phyloP scores from a whole-genome alignment of 2,329 filamentous ascomycete species.

The Stachybotrys elegans region DNA sequence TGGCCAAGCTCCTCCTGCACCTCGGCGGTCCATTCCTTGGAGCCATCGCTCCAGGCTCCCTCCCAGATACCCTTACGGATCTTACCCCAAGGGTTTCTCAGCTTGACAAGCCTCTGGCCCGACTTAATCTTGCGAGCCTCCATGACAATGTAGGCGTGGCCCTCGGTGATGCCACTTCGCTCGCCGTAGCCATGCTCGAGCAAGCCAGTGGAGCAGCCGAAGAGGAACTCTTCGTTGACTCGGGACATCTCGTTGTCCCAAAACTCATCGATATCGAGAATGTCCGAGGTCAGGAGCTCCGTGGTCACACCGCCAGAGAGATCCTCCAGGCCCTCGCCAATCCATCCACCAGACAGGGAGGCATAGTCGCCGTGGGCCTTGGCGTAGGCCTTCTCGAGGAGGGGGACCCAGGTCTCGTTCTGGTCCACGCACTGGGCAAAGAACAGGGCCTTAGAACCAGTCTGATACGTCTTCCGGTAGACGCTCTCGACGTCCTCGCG shows the following conservation, averaged over 20 bases:
- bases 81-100: conserved; percentile 58
- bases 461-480: conserved; percentile 67
- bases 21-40: conserved; percentile 56
- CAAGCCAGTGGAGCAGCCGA: conserved; percentile 63
- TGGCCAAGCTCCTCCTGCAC: conserved; percentile 53
- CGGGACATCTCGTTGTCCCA: conserved; percentile 78
- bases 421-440: conserved; percentile 71
- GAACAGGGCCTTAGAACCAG: conserved; percentile 70
- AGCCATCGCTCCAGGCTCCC: conserved; percentile 55
- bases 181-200: conserved; percentile 58
- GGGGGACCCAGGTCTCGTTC: conserved; percentile 77
- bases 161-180: conserved; percentile 52
- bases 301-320: conserved; percentile 66
- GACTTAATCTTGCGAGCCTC: conserved; percentile 47
- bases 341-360: conserved; percentile 66
- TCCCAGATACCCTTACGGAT: conserved; percentile 54
- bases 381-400: conserved; percentile 79
- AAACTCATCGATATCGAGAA: conserved; percentile 74
- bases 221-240: conserved; percentile 76
- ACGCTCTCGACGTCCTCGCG: conserved; percentile 66
- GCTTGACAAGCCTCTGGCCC: conserved; percentile 51
- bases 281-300: conserved; percentile 63
- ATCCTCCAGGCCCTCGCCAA: conserved; percentile 56
- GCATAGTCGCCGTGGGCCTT: conserved; percentile 78
- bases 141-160: conserved; percentile 58